These are phyloP conservation scores for Sutorius eximius DNA, from an alignment of 1,284 basidiomycete genomes.

Conservation along the genomic window DNA sequence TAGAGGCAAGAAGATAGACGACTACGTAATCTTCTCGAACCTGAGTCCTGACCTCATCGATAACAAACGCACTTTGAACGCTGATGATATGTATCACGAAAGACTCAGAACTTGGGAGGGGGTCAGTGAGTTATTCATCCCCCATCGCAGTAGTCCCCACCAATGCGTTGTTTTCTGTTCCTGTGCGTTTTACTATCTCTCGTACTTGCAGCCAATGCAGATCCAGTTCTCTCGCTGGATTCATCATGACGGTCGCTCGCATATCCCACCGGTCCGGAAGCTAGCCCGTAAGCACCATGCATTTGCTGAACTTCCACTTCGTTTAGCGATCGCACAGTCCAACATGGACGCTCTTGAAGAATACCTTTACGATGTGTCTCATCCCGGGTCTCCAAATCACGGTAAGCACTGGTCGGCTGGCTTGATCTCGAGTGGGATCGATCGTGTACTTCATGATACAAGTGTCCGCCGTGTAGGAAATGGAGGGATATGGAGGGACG, in stretches of 20 bases:
- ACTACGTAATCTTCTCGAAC: too few relatives aligned
- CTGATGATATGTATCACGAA: too few relatives aligned
- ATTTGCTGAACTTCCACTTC: slow-evolving; percentile 38
- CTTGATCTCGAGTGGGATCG: neutral
- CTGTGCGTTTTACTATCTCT: slow-evolving; percentile 27
- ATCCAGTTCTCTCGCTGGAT: slow-evolving; percentile 16
- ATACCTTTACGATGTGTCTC: slow-evolving; percentile 44
- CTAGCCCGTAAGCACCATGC: slow-evolving; percentile 31
- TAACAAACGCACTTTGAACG: too few relatives aligned
- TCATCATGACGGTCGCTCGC: slow-evolving; percentile 38
- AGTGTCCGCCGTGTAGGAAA: neutral
- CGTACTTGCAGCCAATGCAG: slow-evolving; percentile 15
- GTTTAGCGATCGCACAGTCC: slow-evolving; percentile 44
- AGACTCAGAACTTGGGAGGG: too few relatives aligned
- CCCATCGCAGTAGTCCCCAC: neutral
- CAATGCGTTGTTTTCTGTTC: slow-evolving; percentile 27
- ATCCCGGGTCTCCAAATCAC: slow-evolving; percentile 45
- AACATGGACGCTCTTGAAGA: slow-evolving; percentile 43
- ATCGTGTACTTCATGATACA: neutral
- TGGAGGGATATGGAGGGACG: neutral
- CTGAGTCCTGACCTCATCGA: too few relatives aligned
- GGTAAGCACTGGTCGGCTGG: slow-evolving; percentile 48
- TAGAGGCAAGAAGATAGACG: too few relatives aligned
- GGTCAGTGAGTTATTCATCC: neutral
- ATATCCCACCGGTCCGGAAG: slow-evolving; percentile 38